Evolutionary conservation across 1,139 yeast species (phyloP).

Genomic region (Blastobotrys arbuscula): DNA sequence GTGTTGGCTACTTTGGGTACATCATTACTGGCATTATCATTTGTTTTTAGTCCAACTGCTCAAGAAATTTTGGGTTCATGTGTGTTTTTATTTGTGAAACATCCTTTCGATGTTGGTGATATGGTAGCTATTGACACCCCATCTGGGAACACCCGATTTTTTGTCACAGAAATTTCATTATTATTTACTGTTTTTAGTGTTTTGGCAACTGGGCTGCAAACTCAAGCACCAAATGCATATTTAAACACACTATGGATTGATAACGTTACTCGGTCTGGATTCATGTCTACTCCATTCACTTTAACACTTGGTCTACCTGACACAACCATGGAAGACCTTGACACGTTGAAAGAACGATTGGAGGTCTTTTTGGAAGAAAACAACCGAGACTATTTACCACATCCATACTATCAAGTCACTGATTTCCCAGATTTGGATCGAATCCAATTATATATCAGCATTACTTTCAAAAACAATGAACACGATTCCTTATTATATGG

Average conservation of each 20-base stretch:
- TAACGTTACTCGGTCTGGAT: conserved; percentile 37
- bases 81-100: conserved; percentile 40
- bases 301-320: conserved; percentile 36
- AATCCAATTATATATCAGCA: conserved; percentile 28
- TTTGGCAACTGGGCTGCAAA: conserved; percentile 28
- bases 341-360: conserved; percentile 29
- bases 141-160: conserved; percentile 23
- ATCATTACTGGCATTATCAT: conserved; percentile 37
- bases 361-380: conserved; percentile 32
- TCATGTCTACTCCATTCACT: conserved; percentile 28
- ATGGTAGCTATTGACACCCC: conserved; percentile 31
- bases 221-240: conserved; percentile 38
- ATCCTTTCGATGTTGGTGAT: conserved; percentile 42
- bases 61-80: conserved; percentile 39
- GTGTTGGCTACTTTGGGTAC: conserved; percentile 41
- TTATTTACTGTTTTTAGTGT: conserved; percentile 36
- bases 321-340: conserved; percentile 35
- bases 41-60: conserved; percentile 37
- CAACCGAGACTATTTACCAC: conserved; percentile 35
- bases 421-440: conserved; percentile 36
- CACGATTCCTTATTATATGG: conserved; percentile 33
- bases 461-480: conserved; percentile 33
- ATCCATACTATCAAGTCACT: conserved; percentile 32
- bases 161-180: conserved; percentile 35
- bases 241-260: conserved; percentile 38